Evolutionary conservation across 768 basidiomycete genomes (phyloP).

Genomic region (Trametes coccinea): DNA sequence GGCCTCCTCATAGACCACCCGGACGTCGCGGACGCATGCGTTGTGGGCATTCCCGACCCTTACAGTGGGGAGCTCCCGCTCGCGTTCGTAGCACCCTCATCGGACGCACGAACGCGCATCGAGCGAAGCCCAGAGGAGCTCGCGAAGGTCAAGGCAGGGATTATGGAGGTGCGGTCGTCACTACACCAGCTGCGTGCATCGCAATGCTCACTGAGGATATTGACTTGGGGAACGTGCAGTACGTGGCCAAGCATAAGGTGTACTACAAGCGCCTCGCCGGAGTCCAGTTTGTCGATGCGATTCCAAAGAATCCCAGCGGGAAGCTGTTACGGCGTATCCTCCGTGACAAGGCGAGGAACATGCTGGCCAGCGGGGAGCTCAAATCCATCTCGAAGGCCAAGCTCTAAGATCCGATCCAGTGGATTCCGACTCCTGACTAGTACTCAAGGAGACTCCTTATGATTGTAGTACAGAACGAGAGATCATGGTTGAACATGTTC

Average conservation of each 20-base stretch:
- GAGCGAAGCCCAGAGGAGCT: conserved; percentile 35
- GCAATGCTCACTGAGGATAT: too few relatives aligned
- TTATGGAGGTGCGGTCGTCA: conserved; percentile 51
- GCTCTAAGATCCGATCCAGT: not conserved
- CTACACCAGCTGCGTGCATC: not conserved
- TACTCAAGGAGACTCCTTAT: too few relatives aligned
- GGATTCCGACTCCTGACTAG: too few relatives aligned
- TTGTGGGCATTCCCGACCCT: conserved; percentile 64
- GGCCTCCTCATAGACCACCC: conserved; percentile 39
- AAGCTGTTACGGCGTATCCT: conserved; percentile 33
- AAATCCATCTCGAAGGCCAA: conserved; percentile 9
- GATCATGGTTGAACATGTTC: too few relatives aligned
- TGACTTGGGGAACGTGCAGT: conserved; percentile 11
- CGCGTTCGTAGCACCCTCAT: conserved; percentile 62
- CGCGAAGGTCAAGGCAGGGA: conserved; percentile 41
- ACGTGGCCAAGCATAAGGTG: conserved; percentile 31
- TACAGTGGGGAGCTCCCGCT: conserved; percentile 75
- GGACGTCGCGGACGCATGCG: conserved; percentile 44
- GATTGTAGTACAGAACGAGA: too few relatives aligned
- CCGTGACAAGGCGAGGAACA: conserved; percentile 26
- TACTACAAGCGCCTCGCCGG: conserved; percentile 41
- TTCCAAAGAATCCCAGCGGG: conserved; percentile 37
- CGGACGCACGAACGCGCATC: conserved; percentile 38
- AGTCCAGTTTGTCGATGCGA: conserved; percentile 38
- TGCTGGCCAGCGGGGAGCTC: conserved; percentile 14